phyloP scores from a whole-genome alignment of 192 early-diverging fungal species.

The Backusella mclennaniae region DNA sequence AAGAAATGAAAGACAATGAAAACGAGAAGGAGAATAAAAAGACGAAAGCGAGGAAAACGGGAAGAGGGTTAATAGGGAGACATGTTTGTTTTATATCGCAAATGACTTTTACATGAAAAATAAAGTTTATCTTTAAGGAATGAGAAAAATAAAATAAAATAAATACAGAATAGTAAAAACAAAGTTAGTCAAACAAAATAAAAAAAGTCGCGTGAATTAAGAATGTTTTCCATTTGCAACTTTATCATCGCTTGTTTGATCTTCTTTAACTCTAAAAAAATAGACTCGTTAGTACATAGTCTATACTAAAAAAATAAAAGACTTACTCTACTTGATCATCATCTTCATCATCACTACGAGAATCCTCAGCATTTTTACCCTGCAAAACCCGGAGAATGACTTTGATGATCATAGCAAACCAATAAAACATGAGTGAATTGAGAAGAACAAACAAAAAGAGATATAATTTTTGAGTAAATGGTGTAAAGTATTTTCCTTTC shows the following conservation, averaged over 20 bases:
- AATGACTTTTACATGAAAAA: conserved; percentile 9
- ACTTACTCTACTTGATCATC: neutral
- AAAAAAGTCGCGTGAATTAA: conserved; percentile 6
- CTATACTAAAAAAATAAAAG: neutral
- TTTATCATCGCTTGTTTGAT: neutral
- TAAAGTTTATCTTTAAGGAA: neutral
- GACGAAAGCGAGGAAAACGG: neutral
- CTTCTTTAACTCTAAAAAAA: conserved; percentile 6
- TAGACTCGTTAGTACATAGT: neutral
- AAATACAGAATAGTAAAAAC: neutral
- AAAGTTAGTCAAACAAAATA: neutral
- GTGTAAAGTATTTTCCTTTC: conserved; percentile 52
- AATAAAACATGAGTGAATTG: conserved; percentile 72
- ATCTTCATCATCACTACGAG: conserved; percentile 54
- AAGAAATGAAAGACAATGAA: neutral
- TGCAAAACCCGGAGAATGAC: conserved; percentile 53
- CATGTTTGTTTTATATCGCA: neutral
- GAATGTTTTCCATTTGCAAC: conserved; percentile 2
- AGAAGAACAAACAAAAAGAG: conserved; percentile 60
- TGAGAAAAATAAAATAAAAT: conserved; percentile 7
- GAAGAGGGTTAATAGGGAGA: neutral
- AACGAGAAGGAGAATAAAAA: neutral
- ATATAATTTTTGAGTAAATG: conserved; percentile 49
- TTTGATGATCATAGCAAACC: conserved; percentile 72
- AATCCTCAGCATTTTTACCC: conserved; percentile 71